Conservation (phyloP, 345 rosid genomes). For the Pistacia atlantica region DNA sequence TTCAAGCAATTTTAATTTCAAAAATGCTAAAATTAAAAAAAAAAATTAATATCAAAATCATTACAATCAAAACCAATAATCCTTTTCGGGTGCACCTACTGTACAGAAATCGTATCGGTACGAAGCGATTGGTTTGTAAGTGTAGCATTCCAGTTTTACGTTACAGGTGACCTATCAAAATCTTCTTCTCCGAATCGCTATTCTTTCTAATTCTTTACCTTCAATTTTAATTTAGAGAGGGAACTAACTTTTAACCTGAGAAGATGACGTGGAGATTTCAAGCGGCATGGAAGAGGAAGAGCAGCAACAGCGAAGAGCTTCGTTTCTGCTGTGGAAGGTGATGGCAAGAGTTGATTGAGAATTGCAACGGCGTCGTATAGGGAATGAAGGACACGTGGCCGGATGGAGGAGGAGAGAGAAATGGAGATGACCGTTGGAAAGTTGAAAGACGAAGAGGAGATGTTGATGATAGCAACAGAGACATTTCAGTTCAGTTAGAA, state of each 20-base stretch:
- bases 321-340: conserved; percentile 12
- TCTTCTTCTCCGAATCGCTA: neutral
- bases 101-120: neutral
- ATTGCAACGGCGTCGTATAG: conserved; percentile 14
- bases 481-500: neutral
- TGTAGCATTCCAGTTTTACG: neutral
- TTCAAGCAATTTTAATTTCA: too few species aligned
- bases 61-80: neutral
- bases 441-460: neutral
- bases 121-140: neutral
- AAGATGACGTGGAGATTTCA: conserved; percentile 37
- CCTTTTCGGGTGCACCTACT: neutral
- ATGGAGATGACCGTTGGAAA: conserved; percentile 7
- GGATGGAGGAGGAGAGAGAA: conserved; percentile 5
- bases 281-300: conserved; percentile 54
- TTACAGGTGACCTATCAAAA: neutral
- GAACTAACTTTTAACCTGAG: conserved; percentile 45
- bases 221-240: neutral
- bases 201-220: too few species aligned
- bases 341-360: conserved; percentile 18
- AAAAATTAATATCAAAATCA: neutral
- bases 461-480: neutral
- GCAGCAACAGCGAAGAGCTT: conserved; percentile 34
- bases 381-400: conserved; percentile 22
- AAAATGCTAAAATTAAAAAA: neutral